phyloP scores from a whole-genome alignment of 768 basidiomycete species.

The Steccherinum ochraceum region DNA sequence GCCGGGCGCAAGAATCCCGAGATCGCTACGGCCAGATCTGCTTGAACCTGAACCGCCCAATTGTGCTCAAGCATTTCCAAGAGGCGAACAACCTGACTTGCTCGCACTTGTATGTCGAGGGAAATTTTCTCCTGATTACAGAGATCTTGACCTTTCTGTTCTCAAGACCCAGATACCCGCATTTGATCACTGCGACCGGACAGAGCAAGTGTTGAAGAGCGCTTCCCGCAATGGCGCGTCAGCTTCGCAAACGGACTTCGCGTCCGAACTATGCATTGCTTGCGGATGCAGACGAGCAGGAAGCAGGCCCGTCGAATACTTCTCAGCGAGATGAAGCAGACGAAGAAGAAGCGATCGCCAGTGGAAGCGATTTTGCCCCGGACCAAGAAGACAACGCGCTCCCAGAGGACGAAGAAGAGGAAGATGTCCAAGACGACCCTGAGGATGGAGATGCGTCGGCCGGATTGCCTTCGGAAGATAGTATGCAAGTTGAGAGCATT shows the following conservation, averaged over 20 bases:
- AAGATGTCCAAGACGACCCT: slow-evolving; percentile 23
- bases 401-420: slow-evolving; percentile 22
- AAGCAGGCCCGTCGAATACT: slow-evolving; percentile 34
- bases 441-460: slow-evolving; percentile 6
- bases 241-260: slow-evolving; percentile 49
- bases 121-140: no score
- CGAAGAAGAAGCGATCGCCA: slow-evolving; percentile 32
- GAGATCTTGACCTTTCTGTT: no score
- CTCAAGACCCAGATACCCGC: no score
- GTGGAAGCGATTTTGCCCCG: slow-evolving; percentile 53
- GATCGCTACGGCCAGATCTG: no score
- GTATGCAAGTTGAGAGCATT: not conserved
- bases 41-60: no score
- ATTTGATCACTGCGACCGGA: no score
- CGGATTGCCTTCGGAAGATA: not conserved
- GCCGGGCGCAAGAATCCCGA: no score
- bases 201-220: no score
- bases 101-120: no score
- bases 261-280: slow-evolving; percentile 43
- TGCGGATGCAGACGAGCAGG: slow-evolving; percentile 26
- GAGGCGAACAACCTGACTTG: no score
- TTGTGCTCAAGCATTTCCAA: no score
- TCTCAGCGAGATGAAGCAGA: not conserved
- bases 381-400: slow-evolving; percentile 23
- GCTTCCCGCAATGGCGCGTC: slow-evolving; percentile 51